Evolutionary conservation across 2,329 filamentous ascomycete species (phyloP), one percentile per base, ranked within the genome.

Genomic region (Sarocladium oryzae): DNA sequence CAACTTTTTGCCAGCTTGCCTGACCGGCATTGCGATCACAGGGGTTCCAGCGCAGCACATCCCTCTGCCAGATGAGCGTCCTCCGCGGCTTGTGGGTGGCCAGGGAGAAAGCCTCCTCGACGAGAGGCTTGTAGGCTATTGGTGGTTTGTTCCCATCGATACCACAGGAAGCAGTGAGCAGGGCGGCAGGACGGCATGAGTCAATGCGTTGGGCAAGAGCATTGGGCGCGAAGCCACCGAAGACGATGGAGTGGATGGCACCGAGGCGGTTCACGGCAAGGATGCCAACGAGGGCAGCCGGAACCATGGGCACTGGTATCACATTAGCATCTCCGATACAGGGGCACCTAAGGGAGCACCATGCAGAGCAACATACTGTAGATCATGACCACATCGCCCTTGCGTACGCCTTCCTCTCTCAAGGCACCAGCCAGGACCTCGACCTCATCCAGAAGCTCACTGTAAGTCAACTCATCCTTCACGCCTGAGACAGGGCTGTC

Each of bases 181-280:
- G 82, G 9, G 79, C 83, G 8, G 80, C 79, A 7, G 91, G 89
- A 30, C 78, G 78, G 7, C 86, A 89, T 0, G 88, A 86, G 49
- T 95, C 89, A 57, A 97, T 95, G 23, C 91, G 80, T 69, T 96
- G 91, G 1, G 90, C 89, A 40, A 96, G 75, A 3, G 90, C 88
- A 9, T 77, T 74, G 0, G 90, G 76, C 0, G 89, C 89, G 64
- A 97, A 97, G 0, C 92, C 91, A 37, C 92, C 92, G 67, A 96
- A 96, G 3, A 97, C 92, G 4, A 95, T 89, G 3, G 88, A 84
- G 64, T 97, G 92, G 50, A 96, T 82, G 15, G 90, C 92, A 10
- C 91, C 92, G 1, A 96, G 75, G 9, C 90, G 82, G 54, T 83
- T 83, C 53, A 87, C 81, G 21, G 92, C 90, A 3, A 96, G 80